These are phyloP conservation scores for Ophiosphaerella narmari DNA, from an alignment of 2,329 filamentous ascomycete species.

Conservation along the genomic window DNA sequence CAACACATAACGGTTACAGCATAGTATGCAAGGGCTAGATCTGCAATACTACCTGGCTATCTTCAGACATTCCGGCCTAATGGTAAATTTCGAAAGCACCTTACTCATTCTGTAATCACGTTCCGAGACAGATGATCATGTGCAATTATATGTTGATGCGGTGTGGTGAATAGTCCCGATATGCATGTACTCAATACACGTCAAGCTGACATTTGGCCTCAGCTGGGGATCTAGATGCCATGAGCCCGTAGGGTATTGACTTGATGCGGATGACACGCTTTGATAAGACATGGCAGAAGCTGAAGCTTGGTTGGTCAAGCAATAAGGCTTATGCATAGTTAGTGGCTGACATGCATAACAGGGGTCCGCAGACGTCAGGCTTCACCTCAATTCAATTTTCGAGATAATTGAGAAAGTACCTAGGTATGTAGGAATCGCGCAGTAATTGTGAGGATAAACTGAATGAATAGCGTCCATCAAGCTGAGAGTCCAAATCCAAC, in stretches of 20 bases:
- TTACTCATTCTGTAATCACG: conserved; percentile 11
- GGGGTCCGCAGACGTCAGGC: background rate
- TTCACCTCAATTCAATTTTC: too few species aligned
- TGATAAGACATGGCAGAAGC: conserved; percentile 1
- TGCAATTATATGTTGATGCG: conserved; percentile 15
- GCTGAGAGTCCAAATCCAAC: too few species aligned
- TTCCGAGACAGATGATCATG: conserved; percentile 16
- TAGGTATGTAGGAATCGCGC: too few species aligned
- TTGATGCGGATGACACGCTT: conserved; percentile 1
- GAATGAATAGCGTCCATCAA: too few species aligned
- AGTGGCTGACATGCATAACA: conserved; percentile 24
- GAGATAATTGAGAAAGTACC: too few species aligned
- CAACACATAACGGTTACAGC: conserved; percentile 1
- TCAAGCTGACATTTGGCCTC: conserved; percentile 1
- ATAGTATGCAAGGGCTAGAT: conserved; percentile 1
- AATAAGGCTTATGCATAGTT: conserved; percentile 17
- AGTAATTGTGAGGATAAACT: too few species aligned
- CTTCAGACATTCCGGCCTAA: conserved; percentile 2
- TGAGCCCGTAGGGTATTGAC: conserved; percentile 1
- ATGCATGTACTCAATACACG: conserved; percentile 1
- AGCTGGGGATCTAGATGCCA: background rate
- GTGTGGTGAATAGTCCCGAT: conserved; percentile 9
- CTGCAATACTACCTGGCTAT: background rate
- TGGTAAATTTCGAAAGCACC: conserved; percentile 5
- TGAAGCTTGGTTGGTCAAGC: conserved; percentile 25